Evolutionary conservation across 306 rosid species (phyloP), one percentile per base, ranked within the genome.

Genomic region (Comarum palustre): DNA sequence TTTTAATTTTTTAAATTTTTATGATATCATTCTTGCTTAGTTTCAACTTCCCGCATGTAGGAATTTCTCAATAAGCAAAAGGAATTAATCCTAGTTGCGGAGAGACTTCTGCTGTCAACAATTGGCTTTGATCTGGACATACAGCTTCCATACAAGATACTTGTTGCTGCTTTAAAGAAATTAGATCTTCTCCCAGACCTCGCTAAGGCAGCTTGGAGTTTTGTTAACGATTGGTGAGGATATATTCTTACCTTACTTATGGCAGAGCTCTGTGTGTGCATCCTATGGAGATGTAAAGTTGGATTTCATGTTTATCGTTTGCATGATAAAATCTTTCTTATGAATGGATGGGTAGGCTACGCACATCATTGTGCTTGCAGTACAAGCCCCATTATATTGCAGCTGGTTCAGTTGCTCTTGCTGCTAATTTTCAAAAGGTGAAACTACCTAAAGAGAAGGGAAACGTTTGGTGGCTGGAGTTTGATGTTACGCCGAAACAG

Each of bases 181-280:
- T 80, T 86, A 70, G 76, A 73, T 43, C 55, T 86, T 46, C 45
- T 52, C 34, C 54, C 72, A 50, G 73, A 73, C 55, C 86, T 86
- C 73, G 78, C 80, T 12, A 79, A 77, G 80, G 80, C 79, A 31
- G 90, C 90, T 12, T 83, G 87, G 87, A 86, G 84, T 79, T 86
- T 81, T 79, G 78, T 86, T 16, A 86, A 81, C 52, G 90, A 81
- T 50, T 81, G 86, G 87, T 86, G 80, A 64, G 75, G 57, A 42
- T 46, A 8, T 52, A 5, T 41, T 31, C 69, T 57, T 72, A 16
- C 72, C 29, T 14, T n/a, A 3, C 6, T 78, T 42, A 6, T 74
- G 36, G 62, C 34, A 7, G 51, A 60, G 59, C 54, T 68, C 5
- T 47, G 14, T 25, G 4, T 24, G 31, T 41, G 42, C 62, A 22